Conservation (phyloP, 805 yeast genomes). For the Candida tammaniensis region DNA sequence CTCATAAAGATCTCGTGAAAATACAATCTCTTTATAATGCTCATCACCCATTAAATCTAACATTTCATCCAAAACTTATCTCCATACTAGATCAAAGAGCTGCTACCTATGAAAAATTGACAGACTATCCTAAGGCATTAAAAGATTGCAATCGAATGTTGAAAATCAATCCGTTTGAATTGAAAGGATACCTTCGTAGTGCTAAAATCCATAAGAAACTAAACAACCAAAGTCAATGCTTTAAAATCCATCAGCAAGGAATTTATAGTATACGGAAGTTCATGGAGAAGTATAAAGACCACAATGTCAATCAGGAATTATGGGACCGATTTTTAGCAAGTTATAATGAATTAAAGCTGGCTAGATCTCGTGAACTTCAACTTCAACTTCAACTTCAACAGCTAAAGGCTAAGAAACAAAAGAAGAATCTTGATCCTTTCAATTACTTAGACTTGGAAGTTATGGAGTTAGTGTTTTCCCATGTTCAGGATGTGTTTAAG, state of each 20-base stretch:
- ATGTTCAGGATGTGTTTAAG: slow-evolving; percentile 18
- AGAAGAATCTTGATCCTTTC: slow-evolving; percentile 24
- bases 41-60: slow-evolving; percentile 27
- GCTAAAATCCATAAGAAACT: slow-evolving; percentile 32
- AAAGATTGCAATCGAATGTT: slow-evolving; percentile 36
- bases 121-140: slow-evolving; percentile 28
- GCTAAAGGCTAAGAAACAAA: not conserved
- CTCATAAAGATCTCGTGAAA: slow-evolving; percentile 14
- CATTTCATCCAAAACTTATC: slow-evolving; percentile 35
- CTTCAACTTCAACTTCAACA: not conserved
- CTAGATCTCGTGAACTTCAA: slow-evolving; percentile 15
- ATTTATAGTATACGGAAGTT: slow-evolving; percentile 30
- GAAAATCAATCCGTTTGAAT: slow-evolving; percentile 40
- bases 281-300: slow-evolving; percentile 23
- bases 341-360: slow-evolving; percentile 21
- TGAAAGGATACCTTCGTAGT: slow-evolving; percentile 48
- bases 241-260: slow-evolving; percentile 35
- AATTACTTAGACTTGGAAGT: slow-evolving; percentile 28
- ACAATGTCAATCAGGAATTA: slow-evolving; percentile 17
- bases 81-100: slow-evolving; percentile 45
- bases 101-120: slow-evolving; percentile 46
- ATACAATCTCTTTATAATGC: slow-evolving; percentile 21
- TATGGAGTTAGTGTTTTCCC: slow-evolving; percentile 23
- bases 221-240: slow-evolving; percentile 32
- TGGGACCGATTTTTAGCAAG: slow-evolving; percentile 22